phyloP scores from a whole-genome alignment of 768 basidiomycete genomes.

The Tylopilus vinaceipallidus region DNA sequence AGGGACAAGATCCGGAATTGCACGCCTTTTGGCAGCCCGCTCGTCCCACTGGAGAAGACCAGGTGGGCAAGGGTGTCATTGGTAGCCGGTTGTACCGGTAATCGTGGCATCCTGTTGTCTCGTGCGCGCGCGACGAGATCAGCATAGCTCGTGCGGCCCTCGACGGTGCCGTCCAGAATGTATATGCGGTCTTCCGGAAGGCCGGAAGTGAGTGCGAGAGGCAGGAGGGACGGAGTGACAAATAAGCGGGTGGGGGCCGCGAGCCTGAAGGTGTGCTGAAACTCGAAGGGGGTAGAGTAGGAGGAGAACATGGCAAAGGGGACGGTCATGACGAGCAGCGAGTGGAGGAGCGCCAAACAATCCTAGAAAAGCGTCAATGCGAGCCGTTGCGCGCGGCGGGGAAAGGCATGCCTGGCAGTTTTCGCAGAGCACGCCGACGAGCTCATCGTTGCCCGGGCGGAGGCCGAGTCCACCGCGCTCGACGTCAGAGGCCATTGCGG shows the following conservation, averaged over 20 bases:
- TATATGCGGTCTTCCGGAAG: conserved; percentile 44
- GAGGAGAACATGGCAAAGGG: conserved; percentile 56
- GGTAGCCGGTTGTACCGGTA: conserved; percentile 44
- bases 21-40: conserved; percentile 70
- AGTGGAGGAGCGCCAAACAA: conserved; percentile 48
- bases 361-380: conserved; percentile 39
- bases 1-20: neutral
- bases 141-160: conserved; percentile 43
- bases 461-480: conserved; percentile 58
- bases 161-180: conserved; percentile 42
- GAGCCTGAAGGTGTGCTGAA: conserved; percentile 47
- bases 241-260: conserved; percentile 53
- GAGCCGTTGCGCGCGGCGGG: neutral
- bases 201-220: conserved; percentile 38
- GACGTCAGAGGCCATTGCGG: conserved; percentile 49
- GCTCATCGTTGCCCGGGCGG: conserved; percentile 43
- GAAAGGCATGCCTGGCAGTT: conserved; percentile 54
- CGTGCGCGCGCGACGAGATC: conserved; percentile 43
- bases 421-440: conserved; percentile 68
- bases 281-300: conserved; percentile 56
- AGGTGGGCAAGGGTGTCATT: conserved; percentile 65
- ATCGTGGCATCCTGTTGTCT: conserved; percentile 36
- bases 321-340: conserved; percentile 46
- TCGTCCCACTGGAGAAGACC: conserved; percentile 77
- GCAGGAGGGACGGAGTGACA: conserved; percentile 45